These are phyloP conservation scores for Metschnikowia henanensis DNA, from an alignment of 805 yeast species.

Conservation along the genomic window DNA sequence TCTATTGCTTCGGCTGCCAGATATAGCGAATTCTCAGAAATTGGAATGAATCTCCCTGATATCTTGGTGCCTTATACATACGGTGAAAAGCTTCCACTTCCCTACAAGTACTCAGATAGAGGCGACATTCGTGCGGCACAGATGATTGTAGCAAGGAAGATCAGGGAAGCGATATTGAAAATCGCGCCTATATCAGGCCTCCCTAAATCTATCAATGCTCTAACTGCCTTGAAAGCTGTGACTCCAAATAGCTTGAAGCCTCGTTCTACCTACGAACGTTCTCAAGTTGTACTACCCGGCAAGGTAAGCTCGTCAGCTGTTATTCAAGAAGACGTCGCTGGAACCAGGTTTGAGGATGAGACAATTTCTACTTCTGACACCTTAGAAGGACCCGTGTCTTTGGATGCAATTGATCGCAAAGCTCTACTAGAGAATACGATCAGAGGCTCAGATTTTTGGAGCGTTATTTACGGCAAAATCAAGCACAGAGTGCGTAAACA, in stretches of 20 bases:
- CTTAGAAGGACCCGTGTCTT: constrained; percentile 42
- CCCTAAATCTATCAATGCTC: constrained; percentile 81
- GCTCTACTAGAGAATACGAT: constrained; percentile 28
- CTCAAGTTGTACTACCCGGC: constrained; percentile 31
- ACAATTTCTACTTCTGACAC: constrained; percentile 27
- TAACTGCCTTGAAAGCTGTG: constrained; percentile 59
- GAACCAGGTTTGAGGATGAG: constrained; percentile 34
- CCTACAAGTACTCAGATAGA: constrained; percentile 31
- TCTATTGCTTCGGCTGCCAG: constrained; percentile 39
- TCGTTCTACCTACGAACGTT: constrained; percentile 25
- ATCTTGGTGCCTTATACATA: constrained; percentile 40
- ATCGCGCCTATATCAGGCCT: constrained; percentile 79
- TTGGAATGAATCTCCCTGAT: constrained; percentile 45
- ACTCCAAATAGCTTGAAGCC: constrained; percentile 52
- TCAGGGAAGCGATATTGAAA: constrained; percentile 78
- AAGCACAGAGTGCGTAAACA: constrained; percentile 66
- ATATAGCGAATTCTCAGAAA: constrained; percentile 37
- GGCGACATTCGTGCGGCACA: constrained; percentile 40
- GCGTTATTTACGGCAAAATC: constrained; percentile 72
- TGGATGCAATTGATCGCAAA: constrained; percentile 28
- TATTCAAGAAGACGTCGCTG: constrained; percentile 39
- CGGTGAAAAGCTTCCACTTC: constrained; percentile 38
- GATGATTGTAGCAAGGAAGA: constrained; percentile 44
- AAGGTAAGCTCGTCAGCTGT: constrained; percentile 37
- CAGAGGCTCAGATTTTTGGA: constrained; percentile 71